phyloP scores from a whole-genome alignment of 176 grass and related monocot genomes.

The Cocos nucifera region DNA sequence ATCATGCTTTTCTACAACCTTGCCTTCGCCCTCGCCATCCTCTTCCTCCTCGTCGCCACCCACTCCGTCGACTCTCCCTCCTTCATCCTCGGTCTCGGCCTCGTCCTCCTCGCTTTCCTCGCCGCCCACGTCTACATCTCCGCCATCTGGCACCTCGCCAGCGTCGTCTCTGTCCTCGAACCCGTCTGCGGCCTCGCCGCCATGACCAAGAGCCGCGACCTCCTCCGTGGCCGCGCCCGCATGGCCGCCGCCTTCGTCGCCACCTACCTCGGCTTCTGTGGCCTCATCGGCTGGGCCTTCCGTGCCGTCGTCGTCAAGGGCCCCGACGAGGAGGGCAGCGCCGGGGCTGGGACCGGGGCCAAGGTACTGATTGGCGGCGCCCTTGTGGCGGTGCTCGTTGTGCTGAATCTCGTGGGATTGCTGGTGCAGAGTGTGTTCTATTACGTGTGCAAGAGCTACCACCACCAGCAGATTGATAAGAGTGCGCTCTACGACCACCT shows the following conservation, averaged over 20 bases:
- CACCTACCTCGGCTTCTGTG: constrained; percentile 60
- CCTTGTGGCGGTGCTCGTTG: constrained; percentile 64
- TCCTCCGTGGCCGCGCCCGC: constrained; percentile 51
- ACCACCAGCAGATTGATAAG: constrained; percentile 93
- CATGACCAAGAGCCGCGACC: constrained; percentile 74
- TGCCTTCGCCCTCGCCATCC: constrained; percentile 39
- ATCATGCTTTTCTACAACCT: constrained; percentile 72
- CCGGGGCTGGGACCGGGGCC: constrained; percentile 27
- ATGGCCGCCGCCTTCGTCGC: constrained; percentile 49
- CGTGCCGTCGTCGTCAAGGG: constrained; percentile 76
- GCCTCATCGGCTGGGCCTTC: constrained; percentile 45
- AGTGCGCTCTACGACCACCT: constrained; percentile 70
- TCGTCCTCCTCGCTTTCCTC: constrained; percentile 38
- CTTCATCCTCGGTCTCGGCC: constrained; percentile 26
- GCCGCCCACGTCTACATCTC: constrained; percentile 90
- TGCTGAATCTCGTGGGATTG: constrained; percentile 62
- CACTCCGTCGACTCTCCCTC: constrained; percentile 18
- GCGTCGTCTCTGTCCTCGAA: constrained; percentile 89
- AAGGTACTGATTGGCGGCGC: constrained; percentile 48
- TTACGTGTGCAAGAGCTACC: constrained; percentile 93
- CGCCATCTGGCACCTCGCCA: constrained; percentile 92
- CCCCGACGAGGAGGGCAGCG: constrained; percentile 60
- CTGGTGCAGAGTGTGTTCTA: constrained; percentile 94
- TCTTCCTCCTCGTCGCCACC: constrained; percentile 36
- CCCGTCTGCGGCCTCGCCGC: constrained; percentile 71